phyloP scores from a whole-genome alignment of 345 rosid genomes.

The Leavenworthia alabamica region DNA sequence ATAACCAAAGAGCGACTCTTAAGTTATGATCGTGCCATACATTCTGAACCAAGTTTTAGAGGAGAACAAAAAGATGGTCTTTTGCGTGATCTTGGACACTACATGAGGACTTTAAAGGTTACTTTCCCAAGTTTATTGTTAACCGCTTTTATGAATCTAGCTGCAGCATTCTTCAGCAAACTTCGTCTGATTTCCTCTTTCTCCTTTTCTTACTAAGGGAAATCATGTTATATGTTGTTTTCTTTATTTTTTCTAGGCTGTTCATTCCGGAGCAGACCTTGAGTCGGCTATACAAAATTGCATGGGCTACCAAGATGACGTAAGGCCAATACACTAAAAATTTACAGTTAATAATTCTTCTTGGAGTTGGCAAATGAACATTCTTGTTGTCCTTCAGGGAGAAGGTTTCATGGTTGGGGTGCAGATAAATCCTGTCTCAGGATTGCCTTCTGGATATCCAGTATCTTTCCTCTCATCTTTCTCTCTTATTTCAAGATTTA shows the following conservation, averaged over 20 bases:
- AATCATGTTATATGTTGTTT: constrained; percentile 7
- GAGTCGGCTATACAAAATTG: constrained; percentile 93
- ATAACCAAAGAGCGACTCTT: constrained; percentile 86
- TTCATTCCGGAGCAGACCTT: constrained; percentile 99
- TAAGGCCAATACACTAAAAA: constrained; percentile 32
- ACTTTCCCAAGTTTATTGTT: constrained; percentile 18
- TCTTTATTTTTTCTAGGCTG: constrained; percentile 58
- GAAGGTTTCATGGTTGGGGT: constrained; percentile 99
- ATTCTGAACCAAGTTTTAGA: constrained; percentile 73
- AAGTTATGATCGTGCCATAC: constrained; percentile 96
- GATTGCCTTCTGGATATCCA: constrained; percentile 88
- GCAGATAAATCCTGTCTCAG: constrained; percentile 74
- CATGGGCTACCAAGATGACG: constrained; percentile 88
- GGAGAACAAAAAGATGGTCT: constrained; percentile 81
- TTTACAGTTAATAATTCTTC: constrained; percentile 16
- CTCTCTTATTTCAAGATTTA: constrained; percentile 10
- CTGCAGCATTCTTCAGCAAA: constrained; percentile 11
- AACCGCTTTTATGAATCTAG: constrained; percentile 7
- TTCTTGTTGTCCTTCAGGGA: constrained; percentile 50
- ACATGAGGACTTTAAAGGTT: constrained; percentile 97
- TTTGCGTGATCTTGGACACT: constrained; percentile 82
- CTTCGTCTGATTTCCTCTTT: constrained; percentile 5
- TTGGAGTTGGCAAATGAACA: constrained; percentile 15
- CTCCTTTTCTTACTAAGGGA: background rate
- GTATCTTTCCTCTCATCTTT: constrained; percentile 40